Evolutionary conservation across 495 filamentous ascomycete species (phyloP).

Genomic region (Daldinia bambusicola): DNA sequence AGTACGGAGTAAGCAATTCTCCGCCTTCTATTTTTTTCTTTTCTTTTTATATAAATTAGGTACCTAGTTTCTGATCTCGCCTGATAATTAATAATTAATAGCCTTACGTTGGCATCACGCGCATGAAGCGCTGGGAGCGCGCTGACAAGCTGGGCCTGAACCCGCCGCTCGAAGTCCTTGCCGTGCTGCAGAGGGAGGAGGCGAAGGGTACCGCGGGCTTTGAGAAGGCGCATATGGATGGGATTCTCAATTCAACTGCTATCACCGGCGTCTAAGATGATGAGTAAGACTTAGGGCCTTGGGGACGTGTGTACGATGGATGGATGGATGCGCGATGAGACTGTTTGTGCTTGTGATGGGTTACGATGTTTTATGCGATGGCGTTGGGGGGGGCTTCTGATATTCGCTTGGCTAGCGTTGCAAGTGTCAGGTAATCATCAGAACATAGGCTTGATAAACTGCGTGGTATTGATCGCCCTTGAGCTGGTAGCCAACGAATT

Average conservation of each 20-base stretch:
- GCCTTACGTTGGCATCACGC: slow-evolving; percentile 88
- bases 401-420: slow-evolving; percentile 25
- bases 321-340: slow-evolving; percentile 2
- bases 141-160: slow-evolving; percentile 80
- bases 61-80: slow-evolving; percentile 31
- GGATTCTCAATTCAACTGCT: slow-evolving; percentile 69
- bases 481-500: slow-evolving; percentile 3
- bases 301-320: slow-evolving; percentile 28
- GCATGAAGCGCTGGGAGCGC: slow-evolving; percentile 87
- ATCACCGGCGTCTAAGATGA: slow-evolving; percentile 43
- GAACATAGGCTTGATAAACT: slow-evolving; percentile 1
- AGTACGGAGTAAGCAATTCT: slow-evolving; percentile 81
- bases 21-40: neutral
- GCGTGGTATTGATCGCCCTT: slow-evolving; percentile 11
- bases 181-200: slow-evolving; percentile 80
- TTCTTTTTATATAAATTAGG: no score
- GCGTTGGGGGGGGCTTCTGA: slow-evolving; percentile 43
- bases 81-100: slow-evolving; percentile 53
- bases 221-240: slow-evolving; percentile 82
- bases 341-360: slow-evolving; percentile 14
- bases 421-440: slow-evolving; percentile 10
- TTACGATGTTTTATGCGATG: slow-evolving; percentile 36
- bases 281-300: neutral
- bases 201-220: slow-evolving; percentile 55
- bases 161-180: slow-evolving; percentile 92